These are phyloP conservation scores for Magnusiomyces suaveolens DNA, from an alignment of 1,139 yeast species.

Conservation along the genomic window DNA sequence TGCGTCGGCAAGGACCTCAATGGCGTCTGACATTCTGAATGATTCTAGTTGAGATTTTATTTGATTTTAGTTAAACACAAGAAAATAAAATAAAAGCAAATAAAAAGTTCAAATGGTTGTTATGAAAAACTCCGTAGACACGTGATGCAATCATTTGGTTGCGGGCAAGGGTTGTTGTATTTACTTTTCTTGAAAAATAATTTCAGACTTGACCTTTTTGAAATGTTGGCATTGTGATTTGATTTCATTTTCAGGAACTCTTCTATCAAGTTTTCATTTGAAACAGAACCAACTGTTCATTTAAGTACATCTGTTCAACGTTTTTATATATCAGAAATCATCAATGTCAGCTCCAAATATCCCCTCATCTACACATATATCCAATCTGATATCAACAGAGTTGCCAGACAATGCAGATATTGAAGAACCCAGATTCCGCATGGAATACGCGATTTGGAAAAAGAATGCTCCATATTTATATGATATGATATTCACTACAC, in stretches of 20 bases:
- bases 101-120: not conserved
- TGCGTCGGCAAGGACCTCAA: not conserved
- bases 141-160: not conserved
- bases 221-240: too few species aligned
- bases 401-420: slow-evolving; percentile 10
- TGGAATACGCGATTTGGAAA: slow-evolving; percentile 84
- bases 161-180: not conserved
- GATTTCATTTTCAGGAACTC: too few species aligned
- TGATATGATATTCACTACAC: slow-evolving; percentile 61
- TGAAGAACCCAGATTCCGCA: slow-evolving; percentile 12
- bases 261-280: too few species aligned
- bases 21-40: not conserved
- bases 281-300: not conserved
- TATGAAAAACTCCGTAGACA: too few species aligned
- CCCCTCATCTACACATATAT: not conserved
- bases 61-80: not conserved
- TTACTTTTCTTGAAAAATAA: too few species aligned
- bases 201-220: too few species aligned
- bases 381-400: slow-evolving; percentile 2
- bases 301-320: too few species aligned
- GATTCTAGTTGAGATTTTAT: not conserved
- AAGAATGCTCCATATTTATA: slow-evolving; percentile 81
- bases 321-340: too few species aligned
- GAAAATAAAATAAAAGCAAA: not conserved
- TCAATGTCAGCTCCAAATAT: not conserved